Conservation (phyloP, 768 basidiomycete species). For the Suillus alpinus region DNA sequence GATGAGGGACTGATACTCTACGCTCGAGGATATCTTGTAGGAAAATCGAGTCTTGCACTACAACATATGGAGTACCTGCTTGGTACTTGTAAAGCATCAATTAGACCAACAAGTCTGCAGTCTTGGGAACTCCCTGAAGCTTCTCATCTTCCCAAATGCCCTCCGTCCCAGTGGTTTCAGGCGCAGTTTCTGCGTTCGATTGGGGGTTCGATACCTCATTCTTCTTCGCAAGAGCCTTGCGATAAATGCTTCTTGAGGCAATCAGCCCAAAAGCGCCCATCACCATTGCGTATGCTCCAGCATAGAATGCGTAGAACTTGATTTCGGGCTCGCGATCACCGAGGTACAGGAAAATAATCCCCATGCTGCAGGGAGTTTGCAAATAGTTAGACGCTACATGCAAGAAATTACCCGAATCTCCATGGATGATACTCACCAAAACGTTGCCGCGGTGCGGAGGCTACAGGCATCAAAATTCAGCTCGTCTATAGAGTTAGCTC, state of each 20-base stretch:
- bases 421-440: neutral
- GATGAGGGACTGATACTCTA: neutral
- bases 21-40: neutral
- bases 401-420: neutral
- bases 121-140: too few relatives aligned
- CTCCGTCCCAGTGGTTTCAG: neutral
- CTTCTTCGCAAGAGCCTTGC: neutral
- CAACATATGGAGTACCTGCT: neutral
- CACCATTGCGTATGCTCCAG: neutral
- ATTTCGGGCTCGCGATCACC: neutral
- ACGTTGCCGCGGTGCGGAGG: neutral
- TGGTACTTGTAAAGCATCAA: neutral
- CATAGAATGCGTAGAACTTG: slow-evolving; percentile 1
- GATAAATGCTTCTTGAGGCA: neutral
- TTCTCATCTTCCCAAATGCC: neutral
- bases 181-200: neutral
- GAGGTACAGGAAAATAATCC: neutral
- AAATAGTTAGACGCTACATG: neutral
- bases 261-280: neutral
- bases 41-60: neutral
- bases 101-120: neutral
- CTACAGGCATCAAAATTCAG: neutral
- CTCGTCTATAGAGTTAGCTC: neutral
- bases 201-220: neutral
- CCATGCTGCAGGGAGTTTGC: neutral